Conservation (phyloP, 1,284 basidiomycete species). For the Dichomitus squalens region DNA sequence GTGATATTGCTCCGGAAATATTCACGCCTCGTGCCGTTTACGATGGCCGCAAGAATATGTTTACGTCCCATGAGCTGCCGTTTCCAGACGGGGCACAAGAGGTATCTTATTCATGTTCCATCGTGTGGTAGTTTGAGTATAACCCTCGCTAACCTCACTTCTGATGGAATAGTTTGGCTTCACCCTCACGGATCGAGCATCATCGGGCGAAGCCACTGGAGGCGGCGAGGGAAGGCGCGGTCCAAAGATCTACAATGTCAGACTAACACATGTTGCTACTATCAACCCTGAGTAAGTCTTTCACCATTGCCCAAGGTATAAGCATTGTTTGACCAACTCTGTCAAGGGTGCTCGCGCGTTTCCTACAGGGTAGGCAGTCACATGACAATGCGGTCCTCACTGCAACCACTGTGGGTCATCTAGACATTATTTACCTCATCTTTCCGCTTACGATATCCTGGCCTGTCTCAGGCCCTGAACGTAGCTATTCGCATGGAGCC, state of each 20-base stretch:
- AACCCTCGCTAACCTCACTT: background rate
- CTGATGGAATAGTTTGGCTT: constrained; percentile 58
- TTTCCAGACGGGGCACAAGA: constrained; percentile 52
- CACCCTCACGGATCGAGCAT: constrained; percentile 41
- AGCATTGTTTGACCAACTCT: background rate
- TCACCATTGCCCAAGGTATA: background rate
- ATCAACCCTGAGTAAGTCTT: constrained; percentile 74
- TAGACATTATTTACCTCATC: constrained; percentile 1
- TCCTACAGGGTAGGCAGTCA: constrained; percentile 64
- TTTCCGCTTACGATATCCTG: background rate
- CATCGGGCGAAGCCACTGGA: constrained; percentile 16
- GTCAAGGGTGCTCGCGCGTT: constrained; percentile 62
- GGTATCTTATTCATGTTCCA: constrained; percentile 33
- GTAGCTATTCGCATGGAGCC: constrained; percentile 77
- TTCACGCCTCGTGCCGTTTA: constrained; percentile 71
- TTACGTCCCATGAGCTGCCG: constrained; percentile 55
- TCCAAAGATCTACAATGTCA: constrained; percentile 64
- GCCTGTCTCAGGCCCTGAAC: constrained; percentile 58
- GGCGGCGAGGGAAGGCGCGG: constrained; percentile 12
- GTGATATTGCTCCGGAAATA: constrained; percentile 51
- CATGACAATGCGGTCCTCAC: constrained; percentile 72
- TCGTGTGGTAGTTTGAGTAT: constrained; percentile 1
- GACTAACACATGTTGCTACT: constrained; percentile 65
- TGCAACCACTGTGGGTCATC: constrained; percentile 60
- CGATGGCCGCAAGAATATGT: constrained; percentile 81